These are phyloP conservation scores for Talaromyces albobiverticillius DNA, from an alignment of 2,329 filamentous ascomycete species.

Conservation along the genomic window DNA sequence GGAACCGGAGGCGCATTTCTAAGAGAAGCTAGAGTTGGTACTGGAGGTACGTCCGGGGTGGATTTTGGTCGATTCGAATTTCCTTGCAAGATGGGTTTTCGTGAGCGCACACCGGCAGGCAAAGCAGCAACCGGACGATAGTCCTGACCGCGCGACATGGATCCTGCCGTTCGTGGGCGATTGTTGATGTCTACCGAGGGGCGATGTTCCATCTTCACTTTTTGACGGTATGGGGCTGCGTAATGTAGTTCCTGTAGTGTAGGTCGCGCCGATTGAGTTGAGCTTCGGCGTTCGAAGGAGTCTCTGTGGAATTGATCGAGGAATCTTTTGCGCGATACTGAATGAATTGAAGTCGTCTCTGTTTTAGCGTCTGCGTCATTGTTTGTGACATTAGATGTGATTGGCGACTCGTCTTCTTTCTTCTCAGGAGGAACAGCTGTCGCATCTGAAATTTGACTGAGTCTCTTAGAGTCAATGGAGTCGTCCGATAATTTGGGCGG, in stretches of 20 bases:
- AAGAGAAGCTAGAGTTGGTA: slow-evolving; percentile 24
- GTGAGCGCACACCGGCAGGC: slow-evolving; percentile 72
- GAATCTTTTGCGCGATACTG: slow-evolving; percentile 24
- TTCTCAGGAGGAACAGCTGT: slow-evolving; percentile 30
- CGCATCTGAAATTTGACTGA: slow-evolving; percentile 32
- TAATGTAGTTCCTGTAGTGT: slow-evolving; percentile 45
- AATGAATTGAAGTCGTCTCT: slow-evolving; percentile 23
- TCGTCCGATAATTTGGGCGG: background rate
- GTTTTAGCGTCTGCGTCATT: slow-evolving; percentile 20
- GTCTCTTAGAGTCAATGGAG: slow-evolving; percentile 7
- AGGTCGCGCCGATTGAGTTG: slow-evolving; percentile 42
- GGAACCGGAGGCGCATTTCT: slow-evolving; percentile 36
- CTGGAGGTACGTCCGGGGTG: slow-evolving; percentile 33
- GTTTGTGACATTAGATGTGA: slow-evolving; percentile 5
- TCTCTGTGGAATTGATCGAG: slow-evolving; percentile 36
- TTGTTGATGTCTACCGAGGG: slow-evolving; percentile 66
- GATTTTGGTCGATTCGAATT: slow-evolving; percentile 43
- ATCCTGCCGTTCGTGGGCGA: slow-evolving; percentile 59
- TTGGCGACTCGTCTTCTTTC: slow-evolving; percentile 13
- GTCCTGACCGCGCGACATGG: slow-evolving; percentile 41
- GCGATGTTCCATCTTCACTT: slow-evolving; percentile 84
- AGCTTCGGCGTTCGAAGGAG: slow-evolving; percentile 34
- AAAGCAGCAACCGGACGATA: slow-evolving; percentile 74
- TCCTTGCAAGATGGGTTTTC: slow-evolving; percentile 52
- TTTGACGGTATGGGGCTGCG: slow-evolving; percentile 47